Evolutionary conservation across 2,329 filamentous ascomycete species (phyloP).

Genomic region (Capronia coronata): DNA sequence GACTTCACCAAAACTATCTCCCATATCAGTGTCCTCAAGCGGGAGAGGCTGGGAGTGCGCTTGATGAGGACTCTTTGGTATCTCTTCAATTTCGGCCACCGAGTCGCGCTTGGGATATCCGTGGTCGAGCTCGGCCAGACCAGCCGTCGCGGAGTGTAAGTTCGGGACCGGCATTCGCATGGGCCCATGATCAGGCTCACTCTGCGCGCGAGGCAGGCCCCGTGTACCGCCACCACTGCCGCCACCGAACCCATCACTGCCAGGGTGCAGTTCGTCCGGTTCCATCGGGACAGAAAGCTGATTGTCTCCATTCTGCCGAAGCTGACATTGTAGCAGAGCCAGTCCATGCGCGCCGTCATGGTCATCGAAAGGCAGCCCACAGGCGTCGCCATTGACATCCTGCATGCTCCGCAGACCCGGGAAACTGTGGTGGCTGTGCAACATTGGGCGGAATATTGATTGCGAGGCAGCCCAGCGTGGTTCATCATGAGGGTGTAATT

Average conservation of each 20-base stretch:
- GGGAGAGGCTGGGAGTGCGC: background rate
- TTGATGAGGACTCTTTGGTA: background rate
- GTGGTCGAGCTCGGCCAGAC: background rate
- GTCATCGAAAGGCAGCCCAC: background rate
- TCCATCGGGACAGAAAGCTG: background rate
- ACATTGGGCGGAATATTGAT: constrained; percentile 4
- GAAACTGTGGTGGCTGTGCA: constrained; percentile 16
- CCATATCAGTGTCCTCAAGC: background rate
- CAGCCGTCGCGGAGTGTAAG: background rate
- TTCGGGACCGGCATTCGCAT: background rate
- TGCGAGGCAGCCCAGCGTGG: constrained; percentile 6
- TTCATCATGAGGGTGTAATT: background rate
- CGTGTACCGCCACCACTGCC: background rate
- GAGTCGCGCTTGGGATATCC: background rate
- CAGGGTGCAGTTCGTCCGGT: background rate
- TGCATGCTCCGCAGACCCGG: constrained; percentile 1
- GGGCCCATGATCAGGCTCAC: constrained; percentile 6
- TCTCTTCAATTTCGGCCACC: too few relatives aligned
- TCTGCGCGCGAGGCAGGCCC: constrained; percentile 8
- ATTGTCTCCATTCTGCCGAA: background rate
- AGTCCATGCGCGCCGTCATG: background rate
- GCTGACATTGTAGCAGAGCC: background rate
- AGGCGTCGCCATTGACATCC: background rate
- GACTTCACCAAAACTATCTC: background rate
- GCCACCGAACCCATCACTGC: background rate